These are phyloP conservation scores for Rhodotorula sp. DNA, from an alignment of 1,284 basidiomycete species.

Conservation along the genomic window DNA sequence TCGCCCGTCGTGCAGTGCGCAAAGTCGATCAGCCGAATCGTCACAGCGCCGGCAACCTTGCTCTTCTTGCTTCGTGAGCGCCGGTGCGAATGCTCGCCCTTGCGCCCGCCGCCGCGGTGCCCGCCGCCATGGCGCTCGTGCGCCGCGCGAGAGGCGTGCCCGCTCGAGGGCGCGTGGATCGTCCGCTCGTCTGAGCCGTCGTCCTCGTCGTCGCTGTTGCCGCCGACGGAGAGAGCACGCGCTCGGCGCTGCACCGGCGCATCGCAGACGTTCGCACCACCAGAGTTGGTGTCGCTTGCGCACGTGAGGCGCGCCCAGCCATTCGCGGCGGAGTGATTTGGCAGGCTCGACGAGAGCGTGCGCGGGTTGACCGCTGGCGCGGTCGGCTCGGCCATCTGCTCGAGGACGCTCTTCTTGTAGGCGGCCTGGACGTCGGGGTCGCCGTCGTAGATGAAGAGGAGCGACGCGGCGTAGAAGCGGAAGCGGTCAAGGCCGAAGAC, in stretches of 20 bases:
- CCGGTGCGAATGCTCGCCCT: constrained; percentile 16
- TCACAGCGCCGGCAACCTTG: constrained; percentile 70
- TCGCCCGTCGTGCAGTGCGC: constrained; percentile 95
- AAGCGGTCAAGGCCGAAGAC: constrained; percentile 84
- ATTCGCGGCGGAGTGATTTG: constrained; percentile 14
- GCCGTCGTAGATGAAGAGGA: constrained; percentile 97
- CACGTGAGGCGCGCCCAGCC: constrained; percentile 19
- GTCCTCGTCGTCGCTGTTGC: constrained; percentile 27
- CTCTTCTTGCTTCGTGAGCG: constrained; percentile 33
- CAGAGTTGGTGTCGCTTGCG: neutral
- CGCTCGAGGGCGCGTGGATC: neutral
- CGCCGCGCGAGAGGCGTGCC: neutral
- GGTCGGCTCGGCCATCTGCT: constrained; percentile 36
- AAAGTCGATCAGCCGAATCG: constrained; percentile 96
- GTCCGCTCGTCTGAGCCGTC: constrained; percentile 11
- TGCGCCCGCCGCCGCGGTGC: neutral
- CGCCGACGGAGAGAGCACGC: constrained; percentile 24
- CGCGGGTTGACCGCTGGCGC: constrained; percentile 38
- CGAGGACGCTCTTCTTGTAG: constrained; percentile 33
- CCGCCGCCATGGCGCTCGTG: neutral
- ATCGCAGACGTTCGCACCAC: neutral
- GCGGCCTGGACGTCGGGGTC: constrained; percentile 75
- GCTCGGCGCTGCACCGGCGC: neutral
- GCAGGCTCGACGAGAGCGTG: constrained; percentile 32
- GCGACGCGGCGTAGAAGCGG: constrained; percentile 95